Evolutionary conservation across 345 rosid species (phyloP), one percentile per base, ranked within the genome.

Genomic region (Camelina laxa): DNA sequence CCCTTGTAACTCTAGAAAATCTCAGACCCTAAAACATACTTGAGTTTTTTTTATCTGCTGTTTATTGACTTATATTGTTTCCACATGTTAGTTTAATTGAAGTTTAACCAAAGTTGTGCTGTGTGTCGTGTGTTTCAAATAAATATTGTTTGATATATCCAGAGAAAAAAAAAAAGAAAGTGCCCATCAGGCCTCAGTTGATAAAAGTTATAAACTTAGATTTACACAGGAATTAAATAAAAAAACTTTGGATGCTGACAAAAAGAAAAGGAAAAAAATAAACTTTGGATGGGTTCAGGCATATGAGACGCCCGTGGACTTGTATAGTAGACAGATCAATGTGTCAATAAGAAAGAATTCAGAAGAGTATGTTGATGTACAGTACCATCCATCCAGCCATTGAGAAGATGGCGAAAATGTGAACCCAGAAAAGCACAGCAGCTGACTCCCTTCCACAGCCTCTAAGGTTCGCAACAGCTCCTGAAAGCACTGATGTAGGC

Each of bases 401-500:
- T 53, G 99, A 88, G 73, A 96, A 60, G 66, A 89, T 66, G 0
- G 97, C 96, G 67, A 96, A 96, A 65, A 96, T 91, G 74, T 96
- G 99, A 78, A 96, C 98, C 99, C 98, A 96, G 75, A 96, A 96
- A 66, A 96, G 79, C 31, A 91, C 89, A 24, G 98, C 95, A n/a
- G 97, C 99, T 16, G 98, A 89, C 69, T 96, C 99, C 71, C 87
- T 88, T 51, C 99, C 99, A 17, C 99, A 96, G 19, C 99, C 99
- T 65, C 98, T 84, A 41, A 96, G 85, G 83, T 79, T 96, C 7
- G 99, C 95, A 55, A 96, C 95, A 24, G 99, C 99, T 80, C 98
- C 99, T 30, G 99, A 82, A 57, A 96, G 99, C 41, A 96, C 86
- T 19, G 99, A 96, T 75, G 98, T 92, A 27, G 99, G 99, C 99